A percentile compares a stretch with the other conserved stretches of the same genome.
These are phyloP conservation scores for Gracilariopsis chorda DNA, from an alignment of 23 red algal species.

Conservation along the genomic window DNA sequence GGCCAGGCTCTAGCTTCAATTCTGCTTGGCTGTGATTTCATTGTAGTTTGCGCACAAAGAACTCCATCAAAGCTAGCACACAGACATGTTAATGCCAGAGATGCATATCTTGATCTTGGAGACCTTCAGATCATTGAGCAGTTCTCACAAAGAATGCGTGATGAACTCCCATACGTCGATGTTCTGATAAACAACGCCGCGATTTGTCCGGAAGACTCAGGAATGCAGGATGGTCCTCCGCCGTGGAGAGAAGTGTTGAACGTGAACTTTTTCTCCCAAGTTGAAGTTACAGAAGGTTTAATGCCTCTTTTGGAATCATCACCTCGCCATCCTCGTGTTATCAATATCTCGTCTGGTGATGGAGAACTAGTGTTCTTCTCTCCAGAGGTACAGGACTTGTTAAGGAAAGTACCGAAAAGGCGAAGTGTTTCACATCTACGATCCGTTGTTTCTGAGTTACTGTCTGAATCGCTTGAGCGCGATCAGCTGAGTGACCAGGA, in stretches of 20 bases:
- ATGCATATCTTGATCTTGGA: not conserved
- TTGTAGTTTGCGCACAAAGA: conserved; percentile 28
- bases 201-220: conserved; percentile 38
- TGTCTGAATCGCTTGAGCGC: not conserved
- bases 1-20: not conserved
- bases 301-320: conserved; percentile 15
- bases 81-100: not conserved
- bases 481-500: not conserved
- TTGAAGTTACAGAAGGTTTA: conserved; percentile 36
- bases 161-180: conserved; percentile 45
- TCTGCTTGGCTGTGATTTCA: not conserved
- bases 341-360: conserved; percentile 77
- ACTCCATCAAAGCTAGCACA: not conserved
- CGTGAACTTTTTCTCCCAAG: conserved; percentile 55
- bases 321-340: not conserved
- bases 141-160: not conserved
- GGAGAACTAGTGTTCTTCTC: conserved; percentile 67
- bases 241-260: conserved; percentile 22
- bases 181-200: conserved; percentile 70
- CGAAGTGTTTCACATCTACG: not conserved
- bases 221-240: not conserved
- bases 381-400: not conserved
- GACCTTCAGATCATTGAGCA: not conserved
- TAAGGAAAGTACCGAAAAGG: not conserved
- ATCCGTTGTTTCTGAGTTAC: not conserved